These are phyloP conservation scores for Tuber magnatum DNA, from an alignment of 495 filamentous ascomycete species.

Conservation along the genomic window DNA sequence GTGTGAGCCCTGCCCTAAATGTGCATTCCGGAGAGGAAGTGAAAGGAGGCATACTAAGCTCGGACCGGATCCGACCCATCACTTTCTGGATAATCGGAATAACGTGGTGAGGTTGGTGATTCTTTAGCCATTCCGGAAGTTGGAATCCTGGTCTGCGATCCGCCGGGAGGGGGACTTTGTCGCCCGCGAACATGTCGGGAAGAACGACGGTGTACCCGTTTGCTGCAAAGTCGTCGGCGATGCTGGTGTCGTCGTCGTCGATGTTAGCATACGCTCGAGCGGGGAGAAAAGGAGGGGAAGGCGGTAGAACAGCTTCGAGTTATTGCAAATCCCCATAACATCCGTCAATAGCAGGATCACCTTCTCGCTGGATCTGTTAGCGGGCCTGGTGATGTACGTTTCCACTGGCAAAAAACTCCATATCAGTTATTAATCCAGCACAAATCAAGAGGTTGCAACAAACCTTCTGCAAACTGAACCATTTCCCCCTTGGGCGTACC, in stretches of 20 bases:
- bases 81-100: slow-evolving; percentile 58
- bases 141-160: slow-evolving; percentile 55
- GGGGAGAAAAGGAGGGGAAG: neutral
- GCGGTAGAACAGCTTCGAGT: slow-evolving; percentile 57
- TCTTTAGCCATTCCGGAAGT: slow-evolving; percentile 54
- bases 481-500: slow-evolving; percentile 45
- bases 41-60: slow-evolving; percentile 42
- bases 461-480: slow-evolving; percentile 42
- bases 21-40: neutral
- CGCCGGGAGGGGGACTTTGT: slow-evolving; percentile 51
- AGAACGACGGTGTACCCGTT: slow-evolving; percentile 73
- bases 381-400: slow-evolving; percentile 46
- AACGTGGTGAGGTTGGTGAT: slow-evolving; percentile 54
- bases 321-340: slow-evolving; percentile 66
- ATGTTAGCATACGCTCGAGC: slow-evolving; percentile 4
- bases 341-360: slow-evolving; percentile 57
- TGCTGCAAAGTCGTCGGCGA: slow-evolving; percentile 75
- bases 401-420: slow-evolving; percentile 36
- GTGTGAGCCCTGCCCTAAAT: neutral
- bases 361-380: slow-evolving; percentile 42
- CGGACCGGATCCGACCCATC: slow-evolving; percentile 54
- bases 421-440: neutral
- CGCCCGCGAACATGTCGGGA: slow-evolving; percentile 71
- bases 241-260: slow-evolving; percentile 36
- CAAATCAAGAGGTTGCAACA: slow-evolving; percentile 23